These are phyloP conservation scores for Setomelanomma holmii DNA, from an alignment of 2,329 filamentous ascomycete species.

Conservation along the genomic window DNA sequence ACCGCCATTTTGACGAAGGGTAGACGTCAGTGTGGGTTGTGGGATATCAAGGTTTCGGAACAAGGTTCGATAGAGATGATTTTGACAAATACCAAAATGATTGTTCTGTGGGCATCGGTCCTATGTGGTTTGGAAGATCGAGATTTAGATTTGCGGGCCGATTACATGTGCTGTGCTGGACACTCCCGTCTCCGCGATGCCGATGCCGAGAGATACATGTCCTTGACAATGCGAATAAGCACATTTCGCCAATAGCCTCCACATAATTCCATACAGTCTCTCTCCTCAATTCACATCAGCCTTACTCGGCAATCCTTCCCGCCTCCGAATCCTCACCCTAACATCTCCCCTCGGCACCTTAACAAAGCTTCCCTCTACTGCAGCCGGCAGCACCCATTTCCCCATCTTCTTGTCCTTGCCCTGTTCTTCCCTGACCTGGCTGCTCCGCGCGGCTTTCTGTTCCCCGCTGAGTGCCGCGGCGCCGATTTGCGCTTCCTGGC, in stretches of 20 bases:
- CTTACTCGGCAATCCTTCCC: constrained; percentile 29
- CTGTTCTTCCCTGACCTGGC: constrained; percentile 11
- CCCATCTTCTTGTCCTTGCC: constrained; percentile 14
- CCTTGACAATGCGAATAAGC: background rate
- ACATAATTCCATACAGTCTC: background rate
- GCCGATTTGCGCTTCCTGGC: constrained; percentile 37
- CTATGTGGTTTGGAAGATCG: background rate
- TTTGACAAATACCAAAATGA: background rate
- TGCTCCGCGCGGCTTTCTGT: constrained; percentile 15
- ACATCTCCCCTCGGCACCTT: constrained; percentile 61
- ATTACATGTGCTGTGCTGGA: background rate
- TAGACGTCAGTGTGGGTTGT: constrained; percentile 2
- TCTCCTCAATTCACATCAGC: background rate
- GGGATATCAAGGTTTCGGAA: background rate
- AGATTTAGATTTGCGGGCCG: background rate
- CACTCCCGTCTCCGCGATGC: background rate
- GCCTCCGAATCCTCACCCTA: constrained; percentile 60
- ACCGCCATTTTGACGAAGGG: constrained; percentile 31
- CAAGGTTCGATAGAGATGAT: background rate
- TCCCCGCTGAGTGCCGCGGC: constrained; percentile 28
- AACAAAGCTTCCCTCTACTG: constrained; percentile 56
- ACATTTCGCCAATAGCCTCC: no score
- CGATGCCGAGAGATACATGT: background rate
- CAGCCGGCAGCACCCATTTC: constrained; percentile 59
- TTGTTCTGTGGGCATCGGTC: background rate